A percentile compares a stretch with the other conserved stretches of the same genome.
These are phyloP conservation scores for Blastocystis sp. DNA, from an alignment of 352 stramenopile genomes.

Conservation along the genomic window DNA sequence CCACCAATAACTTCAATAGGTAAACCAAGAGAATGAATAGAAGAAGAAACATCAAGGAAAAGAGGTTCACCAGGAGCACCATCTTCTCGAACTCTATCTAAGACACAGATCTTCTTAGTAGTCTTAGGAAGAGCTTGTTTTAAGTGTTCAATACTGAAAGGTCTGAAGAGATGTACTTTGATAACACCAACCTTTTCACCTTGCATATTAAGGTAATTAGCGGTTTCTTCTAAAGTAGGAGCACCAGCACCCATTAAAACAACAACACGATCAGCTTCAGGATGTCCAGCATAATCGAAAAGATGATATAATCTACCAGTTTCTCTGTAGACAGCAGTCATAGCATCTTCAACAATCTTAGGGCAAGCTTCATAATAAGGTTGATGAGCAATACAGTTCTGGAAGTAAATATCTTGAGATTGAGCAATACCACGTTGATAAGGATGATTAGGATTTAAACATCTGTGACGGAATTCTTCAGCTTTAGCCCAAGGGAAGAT, in stretches of 20 bases:
- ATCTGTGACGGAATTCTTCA: conserved; percentile 39
- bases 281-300: conserved; percentile 55
- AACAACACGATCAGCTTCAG: conserved; percentile 53
- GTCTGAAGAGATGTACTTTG: conserved; percentile 53
- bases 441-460: conserved; percentile 12
- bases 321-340: conserved; percentile 55
- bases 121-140: conserved; percentile 48
- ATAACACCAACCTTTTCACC: conserved; percentile 55
- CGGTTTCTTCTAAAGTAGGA: conserved; percentile 46
- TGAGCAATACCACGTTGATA: conserved; percentile 10
- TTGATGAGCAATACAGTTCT: conserved; percentile 4
- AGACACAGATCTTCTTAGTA: conserved; percentile 51
- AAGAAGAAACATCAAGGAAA: conserved; percentile 54
- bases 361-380: conserved; percentile 41
- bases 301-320: conserved; percentile 56
- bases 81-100: conserved; percentile 52
- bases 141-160: conserved; percentile 57
- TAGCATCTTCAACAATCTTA: conserved; percentile 53
- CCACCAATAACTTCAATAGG: conserved; percentile 46
- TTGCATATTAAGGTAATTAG: conserved; percentile 55
- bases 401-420: conserved; percentile 19
- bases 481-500: conserved; percentile 42
- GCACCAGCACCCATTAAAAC: conserved; percentile 53
- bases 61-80: conserved; percentile 52
- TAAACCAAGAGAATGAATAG: conserved; percentile 48